Conservation (phyloP, 2,329 filamentous ascomycete genomes). For the Kalmusia sp. region DNA sequence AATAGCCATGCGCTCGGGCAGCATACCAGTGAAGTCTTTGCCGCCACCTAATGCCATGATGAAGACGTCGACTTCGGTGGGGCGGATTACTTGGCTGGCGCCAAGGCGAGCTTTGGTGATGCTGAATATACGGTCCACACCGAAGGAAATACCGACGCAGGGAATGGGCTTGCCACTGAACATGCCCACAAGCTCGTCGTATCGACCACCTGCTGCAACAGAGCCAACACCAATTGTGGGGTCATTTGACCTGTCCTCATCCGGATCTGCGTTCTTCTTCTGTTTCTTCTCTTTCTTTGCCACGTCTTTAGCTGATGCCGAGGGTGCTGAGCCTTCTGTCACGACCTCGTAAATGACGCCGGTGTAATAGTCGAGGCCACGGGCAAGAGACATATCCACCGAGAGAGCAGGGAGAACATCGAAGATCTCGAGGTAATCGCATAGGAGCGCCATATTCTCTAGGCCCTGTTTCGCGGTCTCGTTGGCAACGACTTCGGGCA, state of each 20-base stretch:
- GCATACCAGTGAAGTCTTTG: slow-evolving; percentile 79
- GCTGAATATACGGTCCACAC: slow-evolving; percentile 93
- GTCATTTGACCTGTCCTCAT: slow-evolving; percentile 77
- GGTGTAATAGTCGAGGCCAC: slow-evolving; percentile 93
- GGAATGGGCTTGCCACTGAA: slow-evolving; percentile 89
- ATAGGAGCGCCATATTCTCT: slow-evolving; percentile 79
- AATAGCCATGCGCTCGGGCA: slow-evolving; percentile 84
- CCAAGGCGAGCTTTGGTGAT: slow-evolving; percentile 82
- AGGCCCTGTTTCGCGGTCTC: slow-evolving; percentile 79
- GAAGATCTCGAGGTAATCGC: slow-evolving; percentile 82
- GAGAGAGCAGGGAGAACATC: slow-evolving; percentile 76
- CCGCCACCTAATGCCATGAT: slow-evolving; percentile 94
- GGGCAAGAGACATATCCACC: slow-evolving; percentile 88
- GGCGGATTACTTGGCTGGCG: slow-evolving; percentile 63
- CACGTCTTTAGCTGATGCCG: slow-evolving; percentile 47
- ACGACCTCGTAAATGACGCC: slow-evolving; percentile 90
- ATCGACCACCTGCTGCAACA: slow-evolving; percentile 87
- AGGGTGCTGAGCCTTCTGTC: slow-evolving; percentile 75
- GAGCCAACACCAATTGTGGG: slow-evolving; percentile 85
- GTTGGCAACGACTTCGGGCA: slow-evolving; percentile 74
- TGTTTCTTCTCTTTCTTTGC: slow-evolving; percentile 48
- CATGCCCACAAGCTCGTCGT: slow-evolving; percentile 94
- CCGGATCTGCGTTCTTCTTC: slow-evolving; percentile 43
- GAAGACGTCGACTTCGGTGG: slow-evolving; percentile 85
- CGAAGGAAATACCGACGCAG: slow-evolving; percentile 92